Base-by-base conservation (phyloP, 345 rosid species). In the Garcia nutans region DNA sequence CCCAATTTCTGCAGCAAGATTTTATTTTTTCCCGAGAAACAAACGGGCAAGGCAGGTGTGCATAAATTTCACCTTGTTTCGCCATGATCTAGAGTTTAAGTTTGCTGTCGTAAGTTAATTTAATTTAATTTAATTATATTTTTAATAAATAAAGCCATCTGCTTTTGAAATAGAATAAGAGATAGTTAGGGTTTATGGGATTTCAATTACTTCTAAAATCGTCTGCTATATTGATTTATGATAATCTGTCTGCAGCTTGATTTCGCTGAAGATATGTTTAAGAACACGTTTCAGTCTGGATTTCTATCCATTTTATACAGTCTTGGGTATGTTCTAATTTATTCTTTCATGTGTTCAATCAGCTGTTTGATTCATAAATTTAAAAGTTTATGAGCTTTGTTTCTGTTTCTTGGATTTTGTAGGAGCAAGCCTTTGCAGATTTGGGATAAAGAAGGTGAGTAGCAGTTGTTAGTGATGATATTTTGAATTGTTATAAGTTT, bases 351-450 rank as follows among this genome's bases (percentile, higher is more conserved):
- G 16, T 20, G 54, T 37, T 1, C 10, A n/a, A 64, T 62, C 19
- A 19, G 2, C 26, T 60, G 61, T 49, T 37, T 17, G 26, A 6
- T 78, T 49, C 47, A 17, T 20, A 19, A 62, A 13, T 22, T 41
- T 52, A 57, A 6, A 16, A 16, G n/a, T 33, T 22, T 58, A 16
- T 65, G 41, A 44, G 5, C 49, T 17, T 19, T 4, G 24, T 59
- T 8, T 42, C 16, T 50, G 9, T 60, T 45, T 67, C 6, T 44
- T 33, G 41, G 33, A 8, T 68, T 68, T 49, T 75, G 54, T 55
- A 80, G 82, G 79, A 80, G 79, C 82, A 80, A 80, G n/a, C 82
- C 82, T 19, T 64, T 80, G 82, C 82, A 80, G 68, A 80, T 80
- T 64, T 80, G 82, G 82, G 82, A 80, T 59, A 80, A 80, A 71